Evolutionary conservation across 257 asterid genomes (phyloP).

Genomic region (Solanum ahanhuiri): DNA sequence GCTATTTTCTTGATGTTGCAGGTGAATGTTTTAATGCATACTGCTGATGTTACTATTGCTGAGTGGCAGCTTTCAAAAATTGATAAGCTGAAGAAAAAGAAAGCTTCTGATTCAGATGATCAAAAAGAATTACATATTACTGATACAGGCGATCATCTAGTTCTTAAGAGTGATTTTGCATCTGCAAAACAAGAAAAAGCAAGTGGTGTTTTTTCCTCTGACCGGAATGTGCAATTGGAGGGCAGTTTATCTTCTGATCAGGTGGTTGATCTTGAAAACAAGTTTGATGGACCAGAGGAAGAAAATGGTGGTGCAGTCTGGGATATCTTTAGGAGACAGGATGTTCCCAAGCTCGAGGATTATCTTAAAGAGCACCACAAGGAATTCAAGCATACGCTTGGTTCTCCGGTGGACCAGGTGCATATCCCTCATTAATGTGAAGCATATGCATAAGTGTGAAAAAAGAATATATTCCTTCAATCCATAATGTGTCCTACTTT

Average conservation of each 20-base stretch:
- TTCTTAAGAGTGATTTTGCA: neutral
- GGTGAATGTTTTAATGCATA: slow-evolving; percentile 58
- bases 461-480: neutral
- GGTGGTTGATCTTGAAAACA: neutral
- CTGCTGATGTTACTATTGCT: slow-evolving; percentile 27
- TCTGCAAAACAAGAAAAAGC: neutral
- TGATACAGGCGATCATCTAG: neutral
- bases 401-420: slow-evolving; percentile 31
- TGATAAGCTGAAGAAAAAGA: slow-evolving; percentile 12
- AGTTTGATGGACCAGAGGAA: slow-evolving; percentile 5
- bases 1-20: slow-evolving; percentile 9
- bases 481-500: neutral
- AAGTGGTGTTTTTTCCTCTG: slow-evolving; percentile 3
- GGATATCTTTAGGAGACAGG: slow-evolving; percentile 75
- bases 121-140: slow-evolving; percentile 17
- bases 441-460: neutral
- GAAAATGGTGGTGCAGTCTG: slow-evolving; percentile 64
- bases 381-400: slow-evolving; percentile 41
- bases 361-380: slow-evolving; percentile 46
- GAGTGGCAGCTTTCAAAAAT: slow-evolving; percentile 1
- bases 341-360: slow-evolving; percentile 47
- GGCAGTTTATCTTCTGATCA: neutral
- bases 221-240: neutral
- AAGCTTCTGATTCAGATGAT: slow-evolving; percentile 11
- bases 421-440: slow-evolving; percentile 2